Percentiles rank a stretch among this genome's conserved stretches.
These are phyloP conservation scores for Trypanosoma caninum DNA, from an alignment of 208 protist species.

Conservation along the genomic window DNA sequence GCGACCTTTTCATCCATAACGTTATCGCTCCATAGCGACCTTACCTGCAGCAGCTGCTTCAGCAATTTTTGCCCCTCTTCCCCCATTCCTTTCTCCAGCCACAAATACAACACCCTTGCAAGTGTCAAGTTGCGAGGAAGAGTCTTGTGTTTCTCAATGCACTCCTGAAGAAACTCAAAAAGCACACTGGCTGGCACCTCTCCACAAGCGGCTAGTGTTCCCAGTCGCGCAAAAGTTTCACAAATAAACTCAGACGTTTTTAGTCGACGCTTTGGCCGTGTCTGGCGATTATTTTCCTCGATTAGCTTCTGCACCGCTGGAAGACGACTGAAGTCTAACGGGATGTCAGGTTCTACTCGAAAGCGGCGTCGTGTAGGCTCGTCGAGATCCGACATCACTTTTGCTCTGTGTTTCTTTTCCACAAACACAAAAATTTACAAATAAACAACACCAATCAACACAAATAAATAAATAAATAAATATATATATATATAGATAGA, in stretches of 20 bases:
- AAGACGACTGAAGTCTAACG: slow-evolving; percentile 34
- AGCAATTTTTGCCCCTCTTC: slow-evolving; percentile 33
- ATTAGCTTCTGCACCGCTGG: slow-evolving; percentile 47
- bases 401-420: neutral
- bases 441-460: neutral
- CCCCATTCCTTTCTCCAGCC: slow-evolving; percentile 29
- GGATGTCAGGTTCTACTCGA: slow-evolving; percentile 37
- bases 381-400: slow-evolving; percentile 6
- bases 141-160: slow-evolving; percentile 34
- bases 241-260: slow-evolving; percentile 62
- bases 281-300: slow-evolving; percentile 54
- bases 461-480: slow-evolving; percentile 8
- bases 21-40: slow-evolving; percentile 16
- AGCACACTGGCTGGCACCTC: slow-evolving; percentile 5
- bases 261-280: slow-evolving; percentile 39
- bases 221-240: slow-evolving; percentile 48
- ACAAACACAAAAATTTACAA: too few species aligned
- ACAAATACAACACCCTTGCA: slow-evolving; percentile 61
- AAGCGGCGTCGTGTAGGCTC: slow-evolving; percentile 15
- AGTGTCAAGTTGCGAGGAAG: slow-evolving; percentile 55
- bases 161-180: slow-evolving; percentile 43
- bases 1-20: slow-evolving; percentile 69
- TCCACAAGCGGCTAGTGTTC: slow-evolving; percentile 25
- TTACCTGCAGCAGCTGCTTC: slow-evolving; percentile 21
- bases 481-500: neutral